Evolutionary conservation across 1,139 yeast species (phyloP), one percentile per base, ranked within the genome.

Genomic region (Yamadazyma blattariae): DNA sequence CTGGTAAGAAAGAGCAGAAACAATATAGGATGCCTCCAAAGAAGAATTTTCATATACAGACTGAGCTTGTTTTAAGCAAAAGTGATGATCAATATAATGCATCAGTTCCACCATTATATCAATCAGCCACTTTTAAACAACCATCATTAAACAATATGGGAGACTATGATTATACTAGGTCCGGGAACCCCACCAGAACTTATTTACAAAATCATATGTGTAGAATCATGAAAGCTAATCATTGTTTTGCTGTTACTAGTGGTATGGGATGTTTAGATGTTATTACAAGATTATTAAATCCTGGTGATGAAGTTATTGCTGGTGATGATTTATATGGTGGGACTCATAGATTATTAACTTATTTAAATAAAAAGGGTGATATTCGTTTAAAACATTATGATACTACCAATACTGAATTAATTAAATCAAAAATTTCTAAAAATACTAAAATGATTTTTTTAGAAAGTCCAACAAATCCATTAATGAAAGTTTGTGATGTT

Each of bases 281-380:
- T 21, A 83, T 89, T 38, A 75, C 85, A 26, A 71, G 90, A 36
- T 63, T 85, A 42, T 72, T 87, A 50, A 67, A 69, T 44, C 85
- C 92, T 7, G 87, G 94, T 23, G 92, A 85, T 56, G 84, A 84
- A 57, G 89, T 89, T 25, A 77, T 89, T 47, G 95, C 96, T 5
- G 97, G 97, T 35, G 94, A 86, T 54, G 97, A 89, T 55, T 72
- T 89, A 48, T 89, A 89, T 56, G 97, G 97, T 35, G 97, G 97
- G 23, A 83, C 96, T 29, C 86, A 89, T 57, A 72, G 97, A 50
- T 71, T 90, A 50, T 74, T 90, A 49, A 85, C 88, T 14, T 86
- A 82, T 55, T 63, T 87, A 51, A 69, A 77, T 52, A 71, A 71
- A 33, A 79, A 79, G 54, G 82, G 81, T n/a, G 84, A 79, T 43